Evolutionary conservation across 1,284 basidiomycete species (phyloP).

Genomic region (Laetiporus sulphureus): DNA sequence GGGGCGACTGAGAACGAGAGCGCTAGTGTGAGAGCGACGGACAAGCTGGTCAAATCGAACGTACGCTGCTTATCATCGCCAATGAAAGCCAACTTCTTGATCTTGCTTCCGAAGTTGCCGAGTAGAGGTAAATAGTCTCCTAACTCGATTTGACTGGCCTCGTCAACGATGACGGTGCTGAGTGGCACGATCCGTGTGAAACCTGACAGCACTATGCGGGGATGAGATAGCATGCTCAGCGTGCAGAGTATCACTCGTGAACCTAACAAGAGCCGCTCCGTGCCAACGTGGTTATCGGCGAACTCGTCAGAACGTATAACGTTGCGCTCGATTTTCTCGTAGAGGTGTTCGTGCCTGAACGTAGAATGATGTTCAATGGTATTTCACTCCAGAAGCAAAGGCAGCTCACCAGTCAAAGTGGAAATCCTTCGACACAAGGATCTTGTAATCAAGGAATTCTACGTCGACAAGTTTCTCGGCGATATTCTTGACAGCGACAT

Average conservation of each 20-base stretch:
- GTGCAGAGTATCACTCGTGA: constrained; percentile 58
- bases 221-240: constrained; percentile 58
- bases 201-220: constrained; percentile 10
- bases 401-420: constrained; percentile 46
- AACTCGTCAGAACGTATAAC: constrained; percentile 50
- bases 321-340: constrained; percentile 33
- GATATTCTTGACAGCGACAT: constrained; percentile 46
- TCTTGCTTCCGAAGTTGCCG: constrained; percentile 19
- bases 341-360: constrained; percentile 66
- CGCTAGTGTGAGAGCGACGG: background rate
- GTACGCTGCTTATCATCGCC: constrained; percentile 42
- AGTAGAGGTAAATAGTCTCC: constrained; percentile 33
- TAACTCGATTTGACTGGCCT: constrained; percentile 43
- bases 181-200: constrained; percentile 32
- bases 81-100: constrained; percentile 35
- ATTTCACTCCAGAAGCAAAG: background rate
- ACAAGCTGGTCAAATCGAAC: constrained; percentile 8
- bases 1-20: constrained; percentile 36
- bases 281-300: constrained; percentile 8
- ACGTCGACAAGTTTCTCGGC: constrained; percentile 37
- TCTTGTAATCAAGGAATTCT: constrained; percentile 30
- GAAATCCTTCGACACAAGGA: constrained; percentile 48
- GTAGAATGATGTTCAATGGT: background rate
- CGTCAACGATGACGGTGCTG: constrained; percentile 36
- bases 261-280: constrained; percentile 25